Base-by-base conservation (phyloP, 495 filamentous ascomycete species). In the Neurospora sublineolata region DNA sequence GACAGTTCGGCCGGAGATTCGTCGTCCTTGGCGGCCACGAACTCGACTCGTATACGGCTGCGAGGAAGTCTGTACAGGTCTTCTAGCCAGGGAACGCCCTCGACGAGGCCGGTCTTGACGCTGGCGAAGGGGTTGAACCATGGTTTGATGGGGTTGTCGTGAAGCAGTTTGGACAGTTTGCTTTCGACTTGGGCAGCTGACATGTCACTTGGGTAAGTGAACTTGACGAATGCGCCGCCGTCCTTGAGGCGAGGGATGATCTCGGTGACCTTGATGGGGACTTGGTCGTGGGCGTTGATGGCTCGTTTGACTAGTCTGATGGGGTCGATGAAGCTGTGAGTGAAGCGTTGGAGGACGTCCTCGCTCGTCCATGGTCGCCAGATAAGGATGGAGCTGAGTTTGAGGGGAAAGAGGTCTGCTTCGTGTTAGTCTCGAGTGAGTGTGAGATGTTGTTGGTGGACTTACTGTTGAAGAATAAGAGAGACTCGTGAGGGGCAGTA, bases 151-250 rank as follows among this genome's bases (percentile, higher is more conserved):
- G 88, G 89, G n/a, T 90, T 83, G 68, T 93, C 82, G 58, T 85
- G 80, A 1, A 97, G 82, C 73, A 91, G 77, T 38, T 81, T 78
- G 1, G 75, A 73, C 27, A 85, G 70, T 36, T 75, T 37, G 16
- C 77, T 76, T 78, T 91, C 89, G 30, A 97, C 86, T 27, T 91
- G 88, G 11, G 84, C 78, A 1, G 83, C 80, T 18, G 88, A 81
- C 8, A 85, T 78, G 3, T 82, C 84, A 11, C 81, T 75, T 20
- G 86, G 83, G 75, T 92, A 85, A 8, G 84, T 84, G 80, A 96
- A 95, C 78, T 97, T 97, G 75, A 97, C 89, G 80, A 95, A 98
- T 9, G 93, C 93, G 10, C 96, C 95, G 30, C 94, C 96, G 78
- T 99, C 95, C 75, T 94, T 94, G 37, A 94, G 83, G 23, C 93